Evolutionary conservation across 306 rosid species (phyloP), one percentile per base, ranked within the genome.

Genomic region (Crotalaria pallida): DNA sequence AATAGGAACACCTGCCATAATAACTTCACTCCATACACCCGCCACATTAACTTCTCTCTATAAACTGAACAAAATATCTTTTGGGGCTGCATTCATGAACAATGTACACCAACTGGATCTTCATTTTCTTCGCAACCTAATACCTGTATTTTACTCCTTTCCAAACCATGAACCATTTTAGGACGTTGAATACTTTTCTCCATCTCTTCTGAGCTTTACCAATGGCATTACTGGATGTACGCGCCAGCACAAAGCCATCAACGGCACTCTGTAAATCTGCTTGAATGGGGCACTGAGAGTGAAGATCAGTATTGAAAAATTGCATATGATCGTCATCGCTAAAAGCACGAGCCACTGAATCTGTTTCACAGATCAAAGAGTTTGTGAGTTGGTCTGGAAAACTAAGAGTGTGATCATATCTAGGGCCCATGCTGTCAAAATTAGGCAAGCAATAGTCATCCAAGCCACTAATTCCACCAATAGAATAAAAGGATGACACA

Each of bases 141-240:
- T 63, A 33, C 43, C 57, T 33, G 62, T 70, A 84, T 82, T 76
- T 78, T 60, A 44, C 83, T 34, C 65, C 56, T 16, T 40, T 78
- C 70, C 77, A 78, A 75, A 79, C 73, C 76, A 94, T 76, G 83
- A 86, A 94, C 99, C 91, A 94, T 79, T 87, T 80, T 53, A 94
- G 79, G 74, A 91, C 88, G 16, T 89, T 89, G 79, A 78, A 87
- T 10, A 94, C 69, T 83, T 84, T 91, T 26, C 89, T 84, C 99
- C 99, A 94, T 83, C 99, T 75, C 78, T 66, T 86, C 80, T 73
- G 88, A 60, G 99, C 99, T 69, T 74, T 79, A 41, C 65, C 83
- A 6, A 67, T 59, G 38, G 84, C 76, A 23, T 72, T 52, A n/a
- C n/a, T n/a, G 21, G 84, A 59, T 3, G 86, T 50, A 44, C 82